These are phyloP conservation scores for Auricularia auricula-judae DNA, from an alignment of 768 basidiomycete species.

Conservation along the genomic window DNA sequence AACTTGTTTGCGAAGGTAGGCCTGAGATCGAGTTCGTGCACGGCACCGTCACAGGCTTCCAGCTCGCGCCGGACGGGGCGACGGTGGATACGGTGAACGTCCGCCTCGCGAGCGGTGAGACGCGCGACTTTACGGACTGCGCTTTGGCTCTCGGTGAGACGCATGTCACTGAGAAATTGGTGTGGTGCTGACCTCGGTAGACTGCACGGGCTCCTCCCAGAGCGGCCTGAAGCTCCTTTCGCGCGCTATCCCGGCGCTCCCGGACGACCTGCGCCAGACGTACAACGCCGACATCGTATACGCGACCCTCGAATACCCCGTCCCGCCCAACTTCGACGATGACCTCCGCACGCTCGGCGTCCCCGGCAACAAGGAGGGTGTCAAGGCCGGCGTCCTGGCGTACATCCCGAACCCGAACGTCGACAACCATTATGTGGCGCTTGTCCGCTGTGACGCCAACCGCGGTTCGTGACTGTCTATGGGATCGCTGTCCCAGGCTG, in stretches of 20 bases:
- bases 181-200: constrained; percentile 7
- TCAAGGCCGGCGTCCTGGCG: not conserved
- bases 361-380: constrained; percentile 6
- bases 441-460: not conserved
- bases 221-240: constrained; percentile 18
- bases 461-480: constrained; percentile 4
- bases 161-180: not conserved
- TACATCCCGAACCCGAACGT: not conserved
- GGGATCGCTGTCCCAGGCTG: not conserved
- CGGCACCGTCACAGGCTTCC: constrained; percentile 20
- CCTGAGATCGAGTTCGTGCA: constrained; percentile 15
- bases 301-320: constrained; percentile 10
- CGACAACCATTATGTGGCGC: not conserved
- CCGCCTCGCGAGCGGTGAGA: constrained; percentile 8
- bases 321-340: constrained; percentile 3
- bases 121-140: constrained; percentile 5
- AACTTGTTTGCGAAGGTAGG: not conserved
- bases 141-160: constrained; percentile 15
- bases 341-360: constrained; percentile 9
- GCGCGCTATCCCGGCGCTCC: constrained; percentile 5
- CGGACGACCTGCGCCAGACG: constrained; percentile 7
- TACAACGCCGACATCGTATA: constrained; percentile 18
- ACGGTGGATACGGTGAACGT: constrained; percentile 4
- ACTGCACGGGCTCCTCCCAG: constrained; percentile 20
- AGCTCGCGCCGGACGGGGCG: not conserved